These are phyloP conservation scores for Colletotrichum coccodes DNA, from an alignment of 2,329 filamentous ascomycete genomes.

Conservation along the genomic window DNA sequence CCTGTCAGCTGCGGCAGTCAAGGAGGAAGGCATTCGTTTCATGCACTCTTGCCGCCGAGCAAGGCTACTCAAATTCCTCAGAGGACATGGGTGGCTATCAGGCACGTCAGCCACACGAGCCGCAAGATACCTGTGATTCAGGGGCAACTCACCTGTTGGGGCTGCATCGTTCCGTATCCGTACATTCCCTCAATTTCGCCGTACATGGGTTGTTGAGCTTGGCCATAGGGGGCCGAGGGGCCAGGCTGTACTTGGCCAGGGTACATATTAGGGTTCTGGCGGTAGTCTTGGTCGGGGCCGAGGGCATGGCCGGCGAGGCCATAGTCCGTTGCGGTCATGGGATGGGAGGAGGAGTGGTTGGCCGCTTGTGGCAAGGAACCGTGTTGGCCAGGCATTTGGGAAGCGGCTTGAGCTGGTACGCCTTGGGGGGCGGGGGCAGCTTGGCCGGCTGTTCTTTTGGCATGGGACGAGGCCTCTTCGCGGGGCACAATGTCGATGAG, in stretches of 20 bases:
- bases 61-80: slow-evolving; percentile 55
- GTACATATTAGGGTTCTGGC: slow-evolving; percentile 84
- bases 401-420: slow-evolving; percentile 43
- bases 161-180: slow-evolving; percentile 80
- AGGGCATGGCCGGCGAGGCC: slow-evolving; percentile 71
- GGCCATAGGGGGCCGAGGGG: slow-evolving; percentile 77
- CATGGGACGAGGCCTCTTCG: slow-evolving; percentile 88
- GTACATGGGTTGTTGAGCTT: slow-evolving; percentile 84
- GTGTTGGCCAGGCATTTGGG: slow-evolving; percentile 64
- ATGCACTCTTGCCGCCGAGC: not conserved
- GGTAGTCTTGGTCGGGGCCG: slow-evolving; percentile 80
- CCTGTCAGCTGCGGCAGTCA: not conserved
- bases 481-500: slow-evolving; percentile 98
- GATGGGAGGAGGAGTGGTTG: slow-evolving; percentile 65
- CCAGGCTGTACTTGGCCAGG: slow-evolving; percentile 80
- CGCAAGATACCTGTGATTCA: not conserved
- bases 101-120: not conserved
- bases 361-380: slow-evolving; percentile 61
- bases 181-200: slow-evolving; percentile 88
- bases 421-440: slow-evolving; percentile 51
- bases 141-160: slow-evolving; percentile 77
- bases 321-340: slow-evolving; percentile 71
- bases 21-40: not conserved
- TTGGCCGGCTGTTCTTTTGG: slow-evolving; percentile 76
- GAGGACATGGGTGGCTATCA: slow-evolving; percentile 54